Evolutionary conservation across 352 stramenopile species (phyloP).

Genomic region (Globisporangium nagaii): DNA sequence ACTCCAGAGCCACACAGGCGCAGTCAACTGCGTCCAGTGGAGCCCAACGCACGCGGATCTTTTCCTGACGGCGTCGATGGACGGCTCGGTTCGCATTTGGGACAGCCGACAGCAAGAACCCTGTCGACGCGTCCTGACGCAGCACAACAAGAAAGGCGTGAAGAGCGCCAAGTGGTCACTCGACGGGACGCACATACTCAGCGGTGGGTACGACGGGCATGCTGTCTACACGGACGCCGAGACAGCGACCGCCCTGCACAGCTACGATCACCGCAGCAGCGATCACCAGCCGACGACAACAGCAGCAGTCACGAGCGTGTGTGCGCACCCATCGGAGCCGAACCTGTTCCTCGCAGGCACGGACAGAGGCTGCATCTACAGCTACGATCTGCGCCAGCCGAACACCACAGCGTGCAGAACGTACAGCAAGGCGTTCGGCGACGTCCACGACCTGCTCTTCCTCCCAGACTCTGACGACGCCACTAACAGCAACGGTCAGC

Average conservation of each 20-base stretch:
- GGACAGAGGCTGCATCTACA: slow-evolving; percentile 24
- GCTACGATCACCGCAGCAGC: background rate
- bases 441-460: slow-evolving; percentile 59
- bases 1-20: slow-evolving; percentile 23
- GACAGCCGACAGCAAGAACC: slow-evolving; percentile 8
- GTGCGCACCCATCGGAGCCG: slow-evolving; percentile 21
- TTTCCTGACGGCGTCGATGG: slow-evolving; percentile 61
- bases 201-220: slow-evolving; percentile 35
- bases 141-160: slow-evolving; percentile 38
- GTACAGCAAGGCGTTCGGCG: slow-evolving; percentile 25
- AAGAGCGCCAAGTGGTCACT: slow-evolving; percentile 53
- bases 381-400: slow-evolving; percentile 27
- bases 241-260: slow-evolving; percentile 14
- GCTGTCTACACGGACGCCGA: slow-evolving; percentile 27
- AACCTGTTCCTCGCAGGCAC: slow-evolving; percentile 29
- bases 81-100: slow-evolving; percentile 47
- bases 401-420: background rate
- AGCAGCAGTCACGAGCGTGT: slow-evolving; percentile 21
- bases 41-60: slow-evolving; percentile 23
- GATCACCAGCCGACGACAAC: background rate
- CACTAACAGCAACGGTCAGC: slow-evolving; percentile 10
- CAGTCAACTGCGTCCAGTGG: slow-evolving; percentile 39
- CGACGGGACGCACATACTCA: slow-evolving; percentile 33
- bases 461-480: too few species aligned
- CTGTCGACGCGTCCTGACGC: slow-evolving; percentile 12